phyloP scores from a whole-genome alignment of 2,329 filamentous ascomycete species.

The Corynespora cassiicola region DNA sequence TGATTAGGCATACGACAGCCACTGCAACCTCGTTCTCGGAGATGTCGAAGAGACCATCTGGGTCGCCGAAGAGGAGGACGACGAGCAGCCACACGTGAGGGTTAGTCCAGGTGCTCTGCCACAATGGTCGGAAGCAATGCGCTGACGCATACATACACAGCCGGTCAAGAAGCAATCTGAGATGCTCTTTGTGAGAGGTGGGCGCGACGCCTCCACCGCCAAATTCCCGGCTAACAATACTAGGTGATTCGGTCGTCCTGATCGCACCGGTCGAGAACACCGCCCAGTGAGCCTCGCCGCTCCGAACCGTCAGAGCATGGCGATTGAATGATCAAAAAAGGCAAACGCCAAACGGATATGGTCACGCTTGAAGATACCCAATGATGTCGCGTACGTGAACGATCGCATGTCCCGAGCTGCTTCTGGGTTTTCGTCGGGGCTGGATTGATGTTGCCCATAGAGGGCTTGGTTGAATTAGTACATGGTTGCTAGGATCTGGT shows the following conservation, averaged over 20 bases:
- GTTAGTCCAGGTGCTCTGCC: slow-evolving; percentile 4
- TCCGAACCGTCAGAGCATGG: no score
- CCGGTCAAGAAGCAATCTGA: slow-evolving; percentile 97
- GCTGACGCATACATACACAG: slow-evolving; percentile 51
- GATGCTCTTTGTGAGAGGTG: slow-evolving; percentile 98
- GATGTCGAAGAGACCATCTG: slow-evolving; percentile 99
- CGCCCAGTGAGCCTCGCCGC: slow-evolving; percentile 26
- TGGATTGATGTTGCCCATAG: no score
- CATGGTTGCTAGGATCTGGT: no score
- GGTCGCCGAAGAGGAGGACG: slow-evolving; percentile 86
- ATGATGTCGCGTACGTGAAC: no score
- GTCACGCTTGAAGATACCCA: slow-evolving; percentile 30
- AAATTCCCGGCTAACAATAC: background rate
- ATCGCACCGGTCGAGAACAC: slow-evolving; percentile 50
- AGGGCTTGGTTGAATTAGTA: no score
- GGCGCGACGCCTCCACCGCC: slow-evolving; percentile 30
- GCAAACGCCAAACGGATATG: slow-evolving; percentile 2
- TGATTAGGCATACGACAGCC: slow-evolving; percentile 90
- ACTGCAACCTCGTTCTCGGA: slow-evolving; percentile 95
- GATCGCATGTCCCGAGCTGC: no score
- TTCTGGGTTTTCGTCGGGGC: no score
- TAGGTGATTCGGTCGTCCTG: slow-evolving; percentile 59
- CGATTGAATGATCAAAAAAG: no score
- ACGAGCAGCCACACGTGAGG: slow-evolving; percentile 61
- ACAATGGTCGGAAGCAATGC: background rate